Conservation (phyloP, 495 filamentous ascomycete species). For the Amphirosellinia nigrospora region DNA sequence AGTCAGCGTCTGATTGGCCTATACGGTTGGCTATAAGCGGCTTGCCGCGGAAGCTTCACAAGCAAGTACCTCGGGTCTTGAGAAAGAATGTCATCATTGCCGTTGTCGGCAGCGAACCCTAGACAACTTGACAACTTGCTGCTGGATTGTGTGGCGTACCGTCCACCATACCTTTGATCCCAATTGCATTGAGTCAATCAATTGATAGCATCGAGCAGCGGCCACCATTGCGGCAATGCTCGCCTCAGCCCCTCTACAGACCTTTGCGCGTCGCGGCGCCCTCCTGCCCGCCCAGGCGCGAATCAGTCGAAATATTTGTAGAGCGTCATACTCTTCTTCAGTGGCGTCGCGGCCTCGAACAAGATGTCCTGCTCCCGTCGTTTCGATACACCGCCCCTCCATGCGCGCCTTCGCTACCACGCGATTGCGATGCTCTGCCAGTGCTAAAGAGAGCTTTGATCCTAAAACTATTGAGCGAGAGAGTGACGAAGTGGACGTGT, state of each 20-base stretch:
- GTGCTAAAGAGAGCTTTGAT: conserved; percentile 69
- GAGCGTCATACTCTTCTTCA: conserved; percentile 30
- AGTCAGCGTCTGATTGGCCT: conserved; percentile 10
- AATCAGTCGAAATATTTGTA: conserved; percentile 10
- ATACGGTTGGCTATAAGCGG: neutral
- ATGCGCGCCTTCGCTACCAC: conserved; percentile 37
- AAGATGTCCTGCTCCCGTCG: conserved; percentile 24
- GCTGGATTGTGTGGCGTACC: neutral
- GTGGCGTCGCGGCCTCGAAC: conserved; percentile 15
- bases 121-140: neutral
- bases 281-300: conserved; percentile 28
- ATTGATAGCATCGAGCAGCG: neutral
- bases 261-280: conserved; percentile 30
- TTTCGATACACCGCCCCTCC: conserved; percentile 21
- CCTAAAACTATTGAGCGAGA: conserved; percentile 79
- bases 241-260: conserved; percentile 30
- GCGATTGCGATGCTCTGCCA: conserved; percentile 28
- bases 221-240: conserved; percentile 32
- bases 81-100: conserved; percentile 24
- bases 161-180: neutral
- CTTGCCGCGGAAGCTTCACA: conserved; percentile 5
- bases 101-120: conserved; percentile 10
- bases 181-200: neutral
- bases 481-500: conserved; percentile 92
- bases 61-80: conserved; percentile 11